These are phyloP conservation scores for Vitis hybrid DNA, from an alignment of 177 flowering plant species.

Conservation along the genomic window DNA sequence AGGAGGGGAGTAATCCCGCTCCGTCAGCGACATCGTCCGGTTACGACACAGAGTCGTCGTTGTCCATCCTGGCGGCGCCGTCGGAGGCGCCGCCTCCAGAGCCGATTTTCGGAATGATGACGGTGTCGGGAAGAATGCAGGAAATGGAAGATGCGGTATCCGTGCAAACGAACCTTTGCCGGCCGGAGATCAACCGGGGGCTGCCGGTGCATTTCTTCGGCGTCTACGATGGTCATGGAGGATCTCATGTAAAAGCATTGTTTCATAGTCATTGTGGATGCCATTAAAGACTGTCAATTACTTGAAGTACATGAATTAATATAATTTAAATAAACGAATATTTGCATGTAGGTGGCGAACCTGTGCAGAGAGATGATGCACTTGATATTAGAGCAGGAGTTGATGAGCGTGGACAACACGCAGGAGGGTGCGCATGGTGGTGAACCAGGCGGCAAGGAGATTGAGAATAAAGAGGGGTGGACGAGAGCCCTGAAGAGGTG, in stretches of 20 bases:
- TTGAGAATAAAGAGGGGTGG: constrained; percentile 24
- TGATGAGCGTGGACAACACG: constrained; percentile 21
- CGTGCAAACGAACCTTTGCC: constrained; percentile 27
- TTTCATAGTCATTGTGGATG: neutral
- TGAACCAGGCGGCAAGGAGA: neutral
- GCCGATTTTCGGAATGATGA: constrained; percentile 37
- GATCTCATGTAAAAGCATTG: constrained; percentile 41
- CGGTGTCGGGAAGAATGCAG: constrained; percentile 45
- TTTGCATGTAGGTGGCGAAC: constrained; percentile 42
- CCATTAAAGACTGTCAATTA: neutral
- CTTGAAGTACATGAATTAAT: too few species aligned
- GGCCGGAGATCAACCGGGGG: constrained; percentile 18
- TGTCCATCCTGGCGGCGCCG: neutral
- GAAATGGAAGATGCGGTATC: constrained; percentile 58
- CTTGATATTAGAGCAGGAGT: constrained; percentile 25
- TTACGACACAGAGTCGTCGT: constrained; percentile 7
- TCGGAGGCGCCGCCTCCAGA: neutral
- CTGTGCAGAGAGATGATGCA: constrained; percentile 30
- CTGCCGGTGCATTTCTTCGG: constrained; percentile 53
- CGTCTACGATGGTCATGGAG: constrained; percentile 71
- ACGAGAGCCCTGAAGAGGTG: constrained; percentile 25
- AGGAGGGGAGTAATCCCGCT: neutral
- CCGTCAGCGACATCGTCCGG: constrained; percentile 13
- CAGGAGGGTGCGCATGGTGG: neutral
- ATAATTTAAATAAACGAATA: neutral